A percentile compares a stretch with the other conserved stretches of the same genome.
Evolutionary conservation across 495 filamentous ascomycete species (phyloP).

Genomic region (Aspergillus taichungensis): DNA sequence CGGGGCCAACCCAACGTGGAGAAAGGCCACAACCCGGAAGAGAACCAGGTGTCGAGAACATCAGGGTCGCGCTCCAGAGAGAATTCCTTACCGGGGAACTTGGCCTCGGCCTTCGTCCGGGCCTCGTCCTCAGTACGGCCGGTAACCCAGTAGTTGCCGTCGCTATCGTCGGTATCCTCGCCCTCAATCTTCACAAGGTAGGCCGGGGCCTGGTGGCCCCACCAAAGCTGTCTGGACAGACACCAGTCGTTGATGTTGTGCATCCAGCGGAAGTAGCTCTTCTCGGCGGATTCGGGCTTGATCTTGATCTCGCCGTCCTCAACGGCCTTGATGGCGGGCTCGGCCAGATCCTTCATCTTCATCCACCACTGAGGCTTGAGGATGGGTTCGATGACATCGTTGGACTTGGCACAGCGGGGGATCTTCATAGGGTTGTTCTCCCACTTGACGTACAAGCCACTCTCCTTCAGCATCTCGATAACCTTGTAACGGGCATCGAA

Average conservation of each 20-base stretch:
- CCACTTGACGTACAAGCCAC: constrained; percentile 66
- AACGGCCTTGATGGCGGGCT: constrained; percentile 57
- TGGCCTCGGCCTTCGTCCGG: constrained; percentile 51
- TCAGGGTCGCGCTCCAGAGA: constrained; percentile 59
- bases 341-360: constrained; percentile 52
- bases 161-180: constrained; percentile 40
- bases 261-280: constrained; percentile 67
- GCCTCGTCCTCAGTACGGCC: constrained; percentile 60
- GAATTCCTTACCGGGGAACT: constrained; percentile 62
- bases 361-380: constrained; percentile 79
- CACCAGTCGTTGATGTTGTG: constrained; percentile 73
- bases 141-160: constrained; percentile 58
- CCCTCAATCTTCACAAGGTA: constrained; percentile 66
- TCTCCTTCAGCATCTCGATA: constrained; percentile 58
- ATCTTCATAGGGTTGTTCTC: constrained; percentile 73
- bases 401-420: constrained; percentile 64
- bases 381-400: constrained; percentile 72
- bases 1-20: constrained; percentile 75
- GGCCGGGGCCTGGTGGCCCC: constrained; percentile 72
- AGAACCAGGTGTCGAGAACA: constrained; percentile 80
- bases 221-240: constrained; percentile 75
- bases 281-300: constrained; percentile 57
- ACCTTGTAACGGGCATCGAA: constrained; percentile 70
- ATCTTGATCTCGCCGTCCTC: constrained; percentile 62
- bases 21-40: constrained; percentile 74